phyloP scores from a whole-genome alignment of 2,329 filamentous ascomycete species.

The Cladophialophora yegresii region DNA sequence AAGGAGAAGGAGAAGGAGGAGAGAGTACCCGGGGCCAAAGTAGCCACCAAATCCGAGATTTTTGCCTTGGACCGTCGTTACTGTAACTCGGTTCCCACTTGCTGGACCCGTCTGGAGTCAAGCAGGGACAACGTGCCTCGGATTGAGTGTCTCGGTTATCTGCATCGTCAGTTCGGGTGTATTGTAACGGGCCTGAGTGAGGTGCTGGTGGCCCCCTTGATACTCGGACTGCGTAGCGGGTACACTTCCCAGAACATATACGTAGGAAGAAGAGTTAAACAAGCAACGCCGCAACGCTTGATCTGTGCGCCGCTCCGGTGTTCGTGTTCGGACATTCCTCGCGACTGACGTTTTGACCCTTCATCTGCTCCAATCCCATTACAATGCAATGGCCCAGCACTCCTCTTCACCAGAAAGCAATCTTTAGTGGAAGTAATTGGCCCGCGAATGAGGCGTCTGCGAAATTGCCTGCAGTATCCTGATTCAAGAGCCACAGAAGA shows the following conservation, averaged over 20 bases:
- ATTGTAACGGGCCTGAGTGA: neutral
- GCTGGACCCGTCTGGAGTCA: neutral
- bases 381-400: neutral
- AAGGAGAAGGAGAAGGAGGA: neutral
- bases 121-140: neutral
- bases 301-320: neutral
- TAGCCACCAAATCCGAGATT: neutral
- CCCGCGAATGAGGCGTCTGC: neutral
- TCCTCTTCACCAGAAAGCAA: neutral
- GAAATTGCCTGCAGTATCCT: neutral
- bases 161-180: neutral
- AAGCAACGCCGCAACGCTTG: slow-evolving; percentile 3
- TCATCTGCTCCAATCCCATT: neutral
- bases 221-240: neutral
- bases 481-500: neutral
- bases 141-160: neutral
- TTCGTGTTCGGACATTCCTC: neutral
- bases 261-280: slow-evolving; percentile 4
- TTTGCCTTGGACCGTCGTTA: neutral
- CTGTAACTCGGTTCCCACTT: neutral
- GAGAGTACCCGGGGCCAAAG: neutral
- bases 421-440: neutral
- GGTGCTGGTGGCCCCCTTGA: neutral
- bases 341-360: neutral
- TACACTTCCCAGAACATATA: neutral